A percentile compares a stretch with the other conserved stretches of the same genome.
These are phyloP conservation scores for Neoarthrinium moseri DNA, from an alignment of 2,329 filamentous ascomycete species.

Conservation along the genomic window DNA sequence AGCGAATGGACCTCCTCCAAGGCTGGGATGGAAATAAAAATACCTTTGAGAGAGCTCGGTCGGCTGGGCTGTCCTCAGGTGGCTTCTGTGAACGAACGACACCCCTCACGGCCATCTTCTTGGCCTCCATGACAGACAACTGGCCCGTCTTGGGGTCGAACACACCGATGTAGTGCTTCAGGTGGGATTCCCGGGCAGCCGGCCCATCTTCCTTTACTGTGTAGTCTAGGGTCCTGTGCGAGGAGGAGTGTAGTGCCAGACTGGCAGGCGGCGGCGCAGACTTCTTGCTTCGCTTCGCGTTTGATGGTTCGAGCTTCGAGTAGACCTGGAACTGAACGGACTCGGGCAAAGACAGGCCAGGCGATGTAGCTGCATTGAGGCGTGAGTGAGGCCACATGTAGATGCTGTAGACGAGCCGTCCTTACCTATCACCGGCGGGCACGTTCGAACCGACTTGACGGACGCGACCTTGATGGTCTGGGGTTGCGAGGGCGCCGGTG, in stretches of 20 bases:
- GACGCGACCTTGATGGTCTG: conserved; percentile 43
- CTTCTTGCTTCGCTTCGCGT: conserved; percentile 37
- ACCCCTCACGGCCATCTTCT: conserved; percentile 62
- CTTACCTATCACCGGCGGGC: conserved; percentile 54
- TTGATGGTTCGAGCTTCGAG: conserved; percentile 30
- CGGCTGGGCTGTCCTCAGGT: conserved; percentile 42
- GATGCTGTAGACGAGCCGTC: background rate
- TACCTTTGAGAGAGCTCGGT: conserved; percentile 35
- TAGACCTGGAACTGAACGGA: conserved; percentile 48
- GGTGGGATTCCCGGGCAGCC: conserved; percentile 36
- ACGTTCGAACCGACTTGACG: conserved; percentile 42
- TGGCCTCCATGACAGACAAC: conserved; percentile 60
- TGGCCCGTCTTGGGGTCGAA: conserved; percentile 60
- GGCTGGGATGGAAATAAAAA: conserved; percentile 2
- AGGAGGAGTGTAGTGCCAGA: conserved; percentile 56
- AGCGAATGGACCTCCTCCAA: conserved; percentile 12
- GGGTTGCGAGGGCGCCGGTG: conserved; percentile 30
- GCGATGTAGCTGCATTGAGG: conserved; percentile 33
- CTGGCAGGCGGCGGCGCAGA: conserved; percentile 39
- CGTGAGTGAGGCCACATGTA: too few relatives aligned
- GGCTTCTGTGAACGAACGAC: conserved; percentile 55
- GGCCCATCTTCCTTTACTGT: conserved; percentile 53
- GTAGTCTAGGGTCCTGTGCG: conserved; percentile 58
- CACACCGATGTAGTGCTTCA: conserved; percentile 65
- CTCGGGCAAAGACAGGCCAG: conserved; percentile 36